Evolutionary conservation across 2,329 filamentous ascomycete genomes (phyloP), one percentile per base, ranked within the genome.

Genomic region (Ampelomyces quisqualis): DNA sequence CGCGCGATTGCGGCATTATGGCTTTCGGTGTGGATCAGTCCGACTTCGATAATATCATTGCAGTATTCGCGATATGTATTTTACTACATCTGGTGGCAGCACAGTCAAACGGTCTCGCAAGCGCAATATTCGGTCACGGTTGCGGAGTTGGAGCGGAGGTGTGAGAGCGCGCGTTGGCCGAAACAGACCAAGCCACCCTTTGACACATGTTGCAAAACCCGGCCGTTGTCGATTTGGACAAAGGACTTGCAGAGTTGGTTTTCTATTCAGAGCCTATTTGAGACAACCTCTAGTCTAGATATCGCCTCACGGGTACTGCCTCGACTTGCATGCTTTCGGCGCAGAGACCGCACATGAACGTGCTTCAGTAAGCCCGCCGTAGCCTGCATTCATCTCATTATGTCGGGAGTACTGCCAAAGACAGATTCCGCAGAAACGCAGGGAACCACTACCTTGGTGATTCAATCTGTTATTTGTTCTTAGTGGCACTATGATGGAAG

Each of bases 1-100:
- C 51, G 47, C 57, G 60, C 46, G 65, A 60, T 38, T 56, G 60
- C 45, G 64, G 59, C 64, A 69, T 69, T 19, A 34, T 58, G 43
- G 45, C 32, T 23, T 31, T 28, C 45, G 31, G 38, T 45, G 26
- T 23, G 26, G 22, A 27, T 27, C 22, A 11, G 17, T 31, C 5
- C 8, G 15, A 24, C 11, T 36, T 9, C 23, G 17, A 26, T 46
- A 32, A 45, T 49, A 23, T 41, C 60, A 63, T 64, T 26, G 21
- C 52, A 38, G 2, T 33, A n/a, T 18, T 30, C 21, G 13, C 22
- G 26, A 39, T 26, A 14, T 28, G 7, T 17, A 38, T 11, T 11
- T 27, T 21, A 11, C 9, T 24, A 37, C 29, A 36, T 35, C 27
- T 11, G 15, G 32, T 28, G 11, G 33, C 33, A 20, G 37, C 14